These are phyloP conservation scores for Aspergillus ellipticus DNA, from an alignment of 495 filamentous ascomycete species.

Conservation along the genomic window DNA sequence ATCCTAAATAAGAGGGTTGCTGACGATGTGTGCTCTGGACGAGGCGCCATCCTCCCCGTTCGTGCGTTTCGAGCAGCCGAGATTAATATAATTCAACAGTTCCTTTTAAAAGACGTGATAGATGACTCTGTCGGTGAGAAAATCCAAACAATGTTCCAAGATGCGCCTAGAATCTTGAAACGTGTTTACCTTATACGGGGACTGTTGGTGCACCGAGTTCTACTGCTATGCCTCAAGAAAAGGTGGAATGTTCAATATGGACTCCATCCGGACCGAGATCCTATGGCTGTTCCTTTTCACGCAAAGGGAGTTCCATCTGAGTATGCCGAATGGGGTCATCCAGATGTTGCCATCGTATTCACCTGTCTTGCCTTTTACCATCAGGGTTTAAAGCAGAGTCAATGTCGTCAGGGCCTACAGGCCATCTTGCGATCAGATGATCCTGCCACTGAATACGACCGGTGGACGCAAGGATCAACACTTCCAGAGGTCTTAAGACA, in stretches of 20 bases:
- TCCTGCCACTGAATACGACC: constrained; percentile 50
- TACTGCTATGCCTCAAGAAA: constrained; percentile 58
- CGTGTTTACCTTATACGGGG: constrained; percentile 56
- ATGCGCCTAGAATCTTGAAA: not conserved
- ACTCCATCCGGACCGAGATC: constrained; percentile 45
- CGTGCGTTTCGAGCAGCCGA: not conserved
- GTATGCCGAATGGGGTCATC: constrained; percentile 69
- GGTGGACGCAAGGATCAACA: constrained; percentile 42
- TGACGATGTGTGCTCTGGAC: constrained; percentile 9
- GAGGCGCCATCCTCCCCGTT: constrained; percentile 18
- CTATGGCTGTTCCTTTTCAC: constrained; percentile 64
- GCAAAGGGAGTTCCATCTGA: constrained; percentile 62
- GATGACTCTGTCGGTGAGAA: not conserved
- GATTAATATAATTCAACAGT: constrained; percentile 5
- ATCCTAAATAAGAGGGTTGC: constrained; percentile 6
- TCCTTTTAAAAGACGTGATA: constrained; percentile 11
- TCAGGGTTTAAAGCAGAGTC: constrained; percentile 48
- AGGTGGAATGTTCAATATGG: constrained; percentile 70
- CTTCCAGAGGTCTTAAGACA: constrained; percentile 41
- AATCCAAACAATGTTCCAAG: not conserved
- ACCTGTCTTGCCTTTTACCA: constrained; percentile 69
- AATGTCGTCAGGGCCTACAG: constrained; percentile 47
- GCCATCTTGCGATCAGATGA: constrained; percentile 54
- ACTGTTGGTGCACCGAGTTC: constrained; percentile 53
- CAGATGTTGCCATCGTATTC: constrained; percentile 63